A percentile compares a stretch with the other conserved stretches of the same genome.
Conservation (phyloP, 2,329 filamentous ascomycete species). For the Ophiostoma triangulosporum region DNA sequence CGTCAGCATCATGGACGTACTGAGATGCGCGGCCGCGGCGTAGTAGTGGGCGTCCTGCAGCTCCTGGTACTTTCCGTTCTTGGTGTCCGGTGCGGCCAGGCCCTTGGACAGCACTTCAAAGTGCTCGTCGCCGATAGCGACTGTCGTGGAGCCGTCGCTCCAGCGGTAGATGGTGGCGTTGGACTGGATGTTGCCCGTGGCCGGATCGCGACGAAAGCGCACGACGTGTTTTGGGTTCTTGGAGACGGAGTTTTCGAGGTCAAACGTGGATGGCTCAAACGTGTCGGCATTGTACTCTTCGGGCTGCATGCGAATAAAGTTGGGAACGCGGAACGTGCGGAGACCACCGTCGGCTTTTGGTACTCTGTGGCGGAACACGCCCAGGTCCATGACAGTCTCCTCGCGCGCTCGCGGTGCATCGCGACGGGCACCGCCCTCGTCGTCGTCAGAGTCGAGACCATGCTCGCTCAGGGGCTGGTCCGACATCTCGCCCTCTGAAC, state of each 20-base stretch:
- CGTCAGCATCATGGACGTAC: conserved; percentile 54
- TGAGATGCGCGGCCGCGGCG: conserved; percentile 56
- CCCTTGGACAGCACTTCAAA: conserved; percentile 61
- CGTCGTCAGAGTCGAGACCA: conserved; percentile 38
- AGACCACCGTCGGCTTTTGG: conserved; percentile 40
- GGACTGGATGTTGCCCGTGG: conserved; percentile 54
- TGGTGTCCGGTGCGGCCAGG: conserved; percentile 45
- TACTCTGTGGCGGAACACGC: conserved; percentile 53
- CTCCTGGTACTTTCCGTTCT: conserved; percentile 36
- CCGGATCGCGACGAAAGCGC: conserved; percentile 54
- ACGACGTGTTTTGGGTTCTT: conserved; percentile 50
- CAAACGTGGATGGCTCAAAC: conserved; percentile 47
- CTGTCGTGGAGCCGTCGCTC: conserved; percentile 66
- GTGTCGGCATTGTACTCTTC: conserved; percentile 51
- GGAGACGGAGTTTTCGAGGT: conserved; percentile 38
- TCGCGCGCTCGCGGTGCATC: conserved; percentile 33
- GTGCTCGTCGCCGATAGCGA: conserved; percentile 62
- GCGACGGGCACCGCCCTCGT: conserved; percentile 24
- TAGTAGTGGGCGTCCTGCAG: conserved; percentile 64
- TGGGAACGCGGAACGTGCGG: conserved; percentile 56
- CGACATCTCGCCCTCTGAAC: conserved; percentile 47
- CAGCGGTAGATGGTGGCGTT: conserved; percentile 64
- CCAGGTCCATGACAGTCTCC: conserved; percentile 48
- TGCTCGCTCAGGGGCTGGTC: conserved; percentile 51
- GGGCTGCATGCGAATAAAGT: conserved; percentile 58